Percentiles rank a stretch among this genome's conserved stretches.
Evolutionary conservation across 257 asterid species (phyloP).

Genomic region (Asclepias syriaca): DNA sequence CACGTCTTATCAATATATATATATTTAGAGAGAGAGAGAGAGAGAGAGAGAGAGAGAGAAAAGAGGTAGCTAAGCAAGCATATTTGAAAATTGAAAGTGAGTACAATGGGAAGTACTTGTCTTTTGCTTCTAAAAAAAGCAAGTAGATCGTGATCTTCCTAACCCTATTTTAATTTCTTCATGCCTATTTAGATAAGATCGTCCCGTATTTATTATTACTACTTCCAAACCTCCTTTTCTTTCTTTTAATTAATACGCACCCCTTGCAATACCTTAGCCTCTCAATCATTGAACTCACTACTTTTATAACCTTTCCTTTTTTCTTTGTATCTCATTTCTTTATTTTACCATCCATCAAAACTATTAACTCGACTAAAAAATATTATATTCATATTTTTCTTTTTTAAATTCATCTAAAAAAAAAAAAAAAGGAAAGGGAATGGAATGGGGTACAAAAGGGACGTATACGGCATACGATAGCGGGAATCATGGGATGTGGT

Average conservation of each 20-base stretch:
- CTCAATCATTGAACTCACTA: too few relatives aligned
- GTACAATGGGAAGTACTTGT: not conserved
- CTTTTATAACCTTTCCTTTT: too few relatives aligned
- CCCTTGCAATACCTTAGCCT: too few relatives aligned
- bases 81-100: not conserved
- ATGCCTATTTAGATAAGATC: not conserved
- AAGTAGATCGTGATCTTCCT: not conserved
- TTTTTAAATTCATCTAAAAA: too few relatives aligned
- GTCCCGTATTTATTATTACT: not conserved
- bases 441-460: not conserved
- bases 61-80: slow-evolving; percentile 13
- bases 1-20: too few relatives aligned
- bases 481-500: slow-evolving; percentile 42
- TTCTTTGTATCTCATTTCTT: too few relatives aligned
- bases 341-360: too few relatives aligned
- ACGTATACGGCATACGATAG: slow-evolving; percentile 24
- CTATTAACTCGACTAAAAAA: too few relatives aligned
- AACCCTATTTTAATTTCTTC: too few relatives aligned
- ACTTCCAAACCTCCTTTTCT: not conserved
- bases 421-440: not conserved
- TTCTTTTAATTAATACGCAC: not conserved
- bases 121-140: not conserved
- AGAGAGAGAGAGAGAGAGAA: too few relatives aligned
- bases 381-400: too few relatives aligned
- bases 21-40: too few relatives aligned